A percentile compares a stretch with the other conserved stretches of the same genome.
These are phyloP conservation scores for Yamadazyma blattariae DNA, from an alignment of 1,139 yeast species.

Conservation along the genomic window DNA sequence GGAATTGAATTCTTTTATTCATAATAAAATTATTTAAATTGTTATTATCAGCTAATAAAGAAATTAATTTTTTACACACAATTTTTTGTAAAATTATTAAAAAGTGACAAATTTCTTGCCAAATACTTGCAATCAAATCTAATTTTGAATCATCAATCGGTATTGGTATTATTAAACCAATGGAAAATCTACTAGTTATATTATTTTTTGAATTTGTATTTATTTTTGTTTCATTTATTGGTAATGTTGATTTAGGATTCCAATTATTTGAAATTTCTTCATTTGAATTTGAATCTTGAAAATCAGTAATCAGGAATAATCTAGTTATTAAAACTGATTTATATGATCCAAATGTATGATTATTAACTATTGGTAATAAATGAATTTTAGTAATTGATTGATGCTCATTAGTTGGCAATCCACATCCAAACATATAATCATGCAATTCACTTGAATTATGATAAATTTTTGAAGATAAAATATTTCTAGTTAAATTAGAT, in stretches of 20 bases:
- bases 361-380: constrained; percentile 40
- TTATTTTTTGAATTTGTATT: constrained; percentile 15
- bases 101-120: constrained; percentile 47
- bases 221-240: constrained; percentile 20
- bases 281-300: constrained; percentile 15
- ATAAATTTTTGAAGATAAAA: constrained; percentile 24
- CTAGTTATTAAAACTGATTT: constrained; percentile 44
- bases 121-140: constrained; percentile 45
- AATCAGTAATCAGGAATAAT: constrained; percentile 40
- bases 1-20: constrained; percentile 40
- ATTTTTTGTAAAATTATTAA: constrained; percentile 37
- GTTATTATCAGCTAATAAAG: constrained; percentile 14
- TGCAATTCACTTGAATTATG: constrained; percentile 46
- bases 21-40: constrained; percentile 18
- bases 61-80: constrained; percentile 34
- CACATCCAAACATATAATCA: constrained; percentile 57
- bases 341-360: constrained; percentile 24
- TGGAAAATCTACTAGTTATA: constrained; percentile 40
- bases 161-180: constrained; percentile 50
- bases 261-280: constrained; percentile 15
- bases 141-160: constrained; percentile 39
- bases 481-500: constrained; percentile 12
- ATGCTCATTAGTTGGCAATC: constrained; percentile 50
- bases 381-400: constrained; percentile 47
- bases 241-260: constrained; percentile 35